phyloP scores from a whole-genome alignment of 2,329 filamentous ascomycete genomes.

The Didymella lethalis region DNA sequence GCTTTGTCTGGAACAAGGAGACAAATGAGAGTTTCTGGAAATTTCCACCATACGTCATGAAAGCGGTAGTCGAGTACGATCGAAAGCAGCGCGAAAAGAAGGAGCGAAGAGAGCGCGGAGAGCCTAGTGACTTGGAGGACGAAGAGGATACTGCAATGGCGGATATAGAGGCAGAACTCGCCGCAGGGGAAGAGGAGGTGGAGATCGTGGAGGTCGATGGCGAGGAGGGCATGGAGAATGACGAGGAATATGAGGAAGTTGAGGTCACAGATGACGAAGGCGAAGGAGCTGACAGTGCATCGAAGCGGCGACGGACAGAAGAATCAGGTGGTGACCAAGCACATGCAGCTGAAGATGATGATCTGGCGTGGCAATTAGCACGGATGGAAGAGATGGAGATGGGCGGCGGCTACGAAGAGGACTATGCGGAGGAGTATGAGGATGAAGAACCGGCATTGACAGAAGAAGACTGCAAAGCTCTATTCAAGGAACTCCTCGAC shows the following conservation, averaged over 20 bases:
- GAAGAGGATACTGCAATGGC: slow-evolving; percentile 43
- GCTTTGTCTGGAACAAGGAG: slow-evolving; percentile 87
- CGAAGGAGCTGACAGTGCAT: slow-evolving; percentile 57
- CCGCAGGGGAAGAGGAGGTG: slow-evolving; percentile 41
- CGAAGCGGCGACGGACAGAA: slow-evolving; percentile 60
- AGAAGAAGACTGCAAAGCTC: slow-evolving; percentile 75
- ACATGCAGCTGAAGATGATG: slow-evolving; percentile 89
- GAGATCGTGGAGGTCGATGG: slow-evolving; percentile 48
- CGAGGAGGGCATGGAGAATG: slow-evolving; percentile 59
- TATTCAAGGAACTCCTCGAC: slow-evolving; percentile 87
- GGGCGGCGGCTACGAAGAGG: slow-evolving; percentile 70
- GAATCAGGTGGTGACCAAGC: slow-evolving; percentile 55
- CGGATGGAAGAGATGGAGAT: slow-evolving; percentile 85
- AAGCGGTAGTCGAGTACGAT: slow-evolving; percentile 73
- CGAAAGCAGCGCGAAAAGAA: slow-evolving; percentile 74
- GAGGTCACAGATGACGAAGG: slow-evolving; percentile 71
- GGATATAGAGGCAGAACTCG: slow-evolving; percentile 45
- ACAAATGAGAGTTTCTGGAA: slow-evolving; percentile 95
- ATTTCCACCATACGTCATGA: slow-evolving; percentile 86
- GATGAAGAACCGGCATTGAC: slow-evolving; percentile 75
- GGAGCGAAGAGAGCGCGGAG: slow-evolving; percentile 60
- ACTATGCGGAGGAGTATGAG: slow-evolving; percentile 70
- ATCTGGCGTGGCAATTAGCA: slow-evolving; percentile 90
- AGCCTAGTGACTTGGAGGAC: slow-evolving; percentile 48
- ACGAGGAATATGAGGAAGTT: slow-evolving; percentile 79